Conservation (phyloP, 2,329 filamentous ascomycete genomes). For the Xylaria sp. region DNA sequence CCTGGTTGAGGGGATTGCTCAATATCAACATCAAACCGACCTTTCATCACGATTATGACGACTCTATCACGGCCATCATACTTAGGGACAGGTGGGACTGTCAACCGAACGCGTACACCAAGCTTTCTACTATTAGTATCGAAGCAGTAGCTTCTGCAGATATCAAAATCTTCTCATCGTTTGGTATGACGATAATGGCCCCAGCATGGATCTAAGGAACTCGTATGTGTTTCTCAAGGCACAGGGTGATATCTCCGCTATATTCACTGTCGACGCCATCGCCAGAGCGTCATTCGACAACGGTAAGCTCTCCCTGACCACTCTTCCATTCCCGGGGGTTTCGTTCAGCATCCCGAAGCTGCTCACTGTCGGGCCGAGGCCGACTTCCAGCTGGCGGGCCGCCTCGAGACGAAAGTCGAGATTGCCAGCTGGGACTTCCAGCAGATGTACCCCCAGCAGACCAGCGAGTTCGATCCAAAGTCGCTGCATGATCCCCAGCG, state of each 20-base stretch:
- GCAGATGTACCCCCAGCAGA: neutral
- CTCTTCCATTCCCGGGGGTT: conserved; percentile 34
- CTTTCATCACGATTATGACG: conserved; percentile 30
- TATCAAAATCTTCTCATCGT: conserved; percentile 31
- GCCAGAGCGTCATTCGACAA: too few species aligned
- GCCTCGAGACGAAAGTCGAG: conserved; percentile 32
- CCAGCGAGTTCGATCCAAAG: conserved; percentile 3
- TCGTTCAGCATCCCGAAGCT: conserved; percentile 37
- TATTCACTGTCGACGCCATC: conserved; percentile 33
- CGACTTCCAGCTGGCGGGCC: conserved; percentile 24
- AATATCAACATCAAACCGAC: conserved; percentile 31
- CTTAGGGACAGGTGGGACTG: neutral
- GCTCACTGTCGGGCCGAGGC: conserved; percentile 37
- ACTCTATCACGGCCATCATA: conserved; percentile 11
- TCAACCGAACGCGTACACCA: neutral
- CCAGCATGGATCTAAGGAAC: conserved; percentile 31
- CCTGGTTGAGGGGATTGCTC: conserved; percentile 35
- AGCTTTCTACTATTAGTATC: conserved; percentile 2
- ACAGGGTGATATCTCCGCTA: conserved; percentile 28
- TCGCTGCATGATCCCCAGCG: too few species aligned
- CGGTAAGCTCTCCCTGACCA: too few species aligned
- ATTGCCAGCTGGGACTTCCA: conserved; percentile 33
- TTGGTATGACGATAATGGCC: conserved; percentile 35
- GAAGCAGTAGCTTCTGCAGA: conserved; percentile 21
- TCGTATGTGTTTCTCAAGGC: conserved; percentile 33